Conservation (phyloP, 2,329 filamentous ascomycete species). For the Arachnomyces sp. region DNA sequence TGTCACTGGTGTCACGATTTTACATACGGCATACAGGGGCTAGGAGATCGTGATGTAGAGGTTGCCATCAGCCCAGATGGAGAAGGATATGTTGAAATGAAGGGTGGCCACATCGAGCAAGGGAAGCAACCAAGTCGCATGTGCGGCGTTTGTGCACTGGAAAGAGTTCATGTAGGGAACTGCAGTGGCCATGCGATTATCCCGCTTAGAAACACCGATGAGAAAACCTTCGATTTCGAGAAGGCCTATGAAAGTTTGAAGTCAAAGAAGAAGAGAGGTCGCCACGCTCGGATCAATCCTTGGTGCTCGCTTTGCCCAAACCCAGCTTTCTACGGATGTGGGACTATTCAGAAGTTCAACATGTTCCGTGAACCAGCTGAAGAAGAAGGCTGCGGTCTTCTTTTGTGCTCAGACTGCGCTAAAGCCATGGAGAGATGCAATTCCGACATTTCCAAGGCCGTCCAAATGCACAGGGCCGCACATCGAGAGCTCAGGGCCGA, state of each 20-base stretch:
- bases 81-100: constrained; percentile 31
- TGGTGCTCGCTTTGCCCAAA: constrained; percentile 37
- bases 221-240: constrained; percentile 15
- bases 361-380: constrained; percentile 11
- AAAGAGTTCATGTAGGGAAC: constrained; percentile 25
- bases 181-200: constrained; percentile 27
- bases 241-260: constrained; percentile 20
- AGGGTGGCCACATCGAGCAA: constrained; percentile 27
- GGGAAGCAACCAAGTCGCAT: constrained; percentile 27
- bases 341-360: constrained; percentile 7
- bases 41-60: constrained; percentile 25
- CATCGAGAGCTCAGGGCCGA: constrained; percentile 18
- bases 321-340: constrained; percentile 31
- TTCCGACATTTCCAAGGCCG: constrained; percentile 15
- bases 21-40: constrained; percentile 33
- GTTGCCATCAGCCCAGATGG: constrained; percentile 28
- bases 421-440: constrained; percentile 10
- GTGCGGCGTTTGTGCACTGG: constrained; percentile 30
- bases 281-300: constrained; percentile 9
- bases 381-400: constrained; percentile 21
- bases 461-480: constrained; percentile 10
- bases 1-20: constrained; percentile 37
- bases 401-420: constrained; percentile 23
- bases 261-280: constrained; percentile 11
- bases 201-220: constrained; percentile 15